phyloP scores from a whole-genome alignment of 2,329 filamentous ascomycete species.

The Raffaelea deltoideospora region DNA sequence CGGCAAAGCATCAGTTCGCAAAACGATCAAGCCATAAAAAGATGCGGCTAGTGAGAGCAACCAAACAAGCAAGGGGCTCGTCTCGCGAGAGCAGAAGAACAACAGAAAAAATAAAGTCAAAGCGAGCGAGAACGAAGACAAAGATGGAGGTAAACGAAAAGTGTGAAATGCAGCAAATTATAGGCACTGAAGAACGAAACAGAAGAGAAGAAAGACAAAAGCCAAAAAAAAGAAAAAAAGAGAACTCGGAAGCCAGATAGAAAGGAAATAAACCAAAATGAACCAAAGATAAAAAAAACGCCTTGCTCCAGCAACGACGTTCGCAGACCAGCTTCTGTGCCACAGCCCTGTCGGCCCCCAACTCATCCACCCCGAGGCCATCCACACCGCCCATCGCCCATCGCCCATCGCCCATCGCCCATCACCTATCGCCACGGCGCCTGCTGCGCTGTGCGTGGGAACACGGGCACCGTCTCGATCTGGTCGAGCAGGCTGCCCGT shows the following conservation, averaged over 20 bases:
- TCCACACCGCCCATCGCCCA: no score
- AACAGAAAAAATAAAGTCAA: neutral
- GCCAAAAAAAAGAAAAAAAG: slow-evolving; percentile 1
- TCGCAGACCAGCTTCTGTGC: no score
- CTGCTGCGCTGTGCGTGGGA: slow-evolving; percentile 61
- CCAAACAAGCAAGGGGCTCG: no score
- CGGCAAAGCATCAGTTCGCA: no score
- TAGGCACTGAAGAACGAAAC: no score
- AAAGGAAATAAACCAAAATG: neutral
- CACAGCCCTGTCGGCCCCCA: no score
- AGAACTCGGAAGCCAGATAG: neutral
- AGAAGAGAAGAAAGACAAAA: slow-evolving; percentile 1
- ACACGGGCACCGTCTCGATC: slow-evolving; percentile 66
- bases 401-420: no score
- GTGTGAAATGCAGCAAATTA: neutral
- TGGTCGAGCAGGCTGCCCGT: slow-evolving; percentile 73
- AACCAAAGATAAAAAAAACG: no score
- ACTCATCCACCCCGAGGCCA: no score
- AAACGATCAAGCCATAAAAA: no score
- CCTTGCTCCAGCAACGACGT: no score
- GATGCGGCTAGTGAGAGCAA: no score
- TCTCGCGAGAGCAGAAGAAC: neutral
- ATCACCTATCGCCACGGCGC: slow-evolving; percentile 44
- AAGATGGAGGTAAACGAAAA: neutral
- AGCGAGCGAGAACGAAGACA: neutral